These are phyloP conservation scores for Sisymbrium irio DNA, from an alignment of 345 rosid species.

Conservation along the genomic window DNA sequence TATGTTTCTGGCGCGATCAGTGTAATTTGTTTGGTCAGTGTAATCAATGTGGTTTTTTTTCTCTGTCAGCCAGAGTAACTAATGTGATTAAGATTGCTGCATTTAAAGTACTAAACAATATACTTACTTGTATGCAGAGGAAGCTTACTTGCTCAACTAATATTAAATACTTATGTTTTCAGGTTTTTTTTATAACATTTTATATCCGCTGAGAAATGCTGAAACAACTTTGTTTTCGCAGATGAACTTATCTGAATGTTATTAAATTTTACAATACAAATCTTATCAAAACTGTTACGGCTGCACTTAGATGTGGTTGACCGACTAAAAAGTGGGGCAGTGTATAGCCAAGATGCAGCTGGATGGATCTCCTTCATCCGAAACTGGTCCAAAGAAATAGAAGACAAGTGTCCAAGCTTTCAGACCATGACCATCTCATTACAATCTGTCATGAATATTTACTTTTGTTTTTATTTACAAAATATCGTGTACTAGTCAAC, in stretches of 20 bases:
- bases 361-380: slow-evolving; percentile 18
- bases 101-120: not conserved
- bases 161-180: not conserved
- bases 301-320: not conserved
- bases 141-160: not conserved
- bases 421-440: slow-evolving; percentile 13
- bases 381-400: slow-evolving; percentile 17
- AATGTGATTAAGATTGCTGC: not conserved
- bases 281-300: not conserved
- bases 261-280: not conserved
- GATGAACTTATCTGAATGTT: not conserved
- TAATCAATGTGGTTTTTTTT: slow-evolving; percentile 13
- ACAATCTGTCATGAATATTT: not conserved
- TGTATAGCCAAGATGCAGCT: slow-evolving; percentile 27
- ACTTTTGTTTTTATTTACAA: too few relatives aligned
- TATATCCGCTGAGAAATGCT: not conserved
- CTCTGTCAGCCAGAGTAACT: slow-evolving; percentile 10
- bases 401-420: slow-evolving; percentile 6
- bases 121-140: not conserved
- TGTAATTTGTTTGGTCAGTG: slow-evolving; percentile 24
- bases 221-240: not conserved
- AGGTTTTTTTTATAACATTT: not conserved
- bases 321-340: slow-evolving; percentile 19
- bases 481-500: not conserved
- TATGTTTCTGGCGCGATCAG: slow-evolving; percentile 11